These are phyloP conservation scores for Colletotrichum godetiae DNA, from an alignment of 2,329 filamentous ascomycete species.

Conservation along the genomic window DNA sequence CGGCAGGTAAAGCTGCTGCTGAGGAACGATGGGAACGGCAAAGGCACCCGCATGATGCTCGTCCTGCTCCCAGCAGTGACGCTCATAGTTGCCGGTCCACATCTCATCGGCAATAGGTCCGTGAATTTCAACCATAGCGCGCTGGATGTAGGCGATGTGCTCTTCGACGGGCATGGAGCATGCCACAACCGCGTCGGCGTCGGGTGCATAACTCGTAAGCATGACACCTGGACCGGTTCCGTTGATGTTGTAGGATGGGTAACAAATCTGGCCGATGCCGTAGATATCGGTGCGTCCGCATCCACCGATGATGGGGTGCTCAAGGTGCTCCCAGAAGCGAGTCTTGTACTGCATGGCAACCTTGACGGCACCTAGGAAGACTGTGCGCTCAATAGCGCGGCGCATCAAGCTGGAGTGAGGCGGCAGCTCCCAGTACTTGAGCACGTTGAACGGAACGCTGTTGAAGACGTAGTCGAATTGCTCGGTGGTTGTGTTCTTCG, in stretches of 20 bases:
- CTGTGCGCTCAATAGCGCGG: slow-evolving; percentile 41
- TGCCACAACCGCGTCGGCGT: slow-evolving; percentile 53
- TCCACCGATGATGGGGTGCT: slow-evolving; percentile 52
- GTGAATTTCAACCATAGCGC: slow-evolving; percentile 66
- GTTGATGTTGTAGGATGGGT: slow-evolving; percentile 64
- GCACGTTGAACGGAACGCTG: slow-evolving; percentile 49
- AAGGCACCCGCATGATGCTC: slow-evolving; percentile 68
- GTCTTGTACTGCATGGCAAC: slow-evolving; percentile 68
- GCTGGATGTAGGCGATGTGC: slow-evolving; percentile 63
- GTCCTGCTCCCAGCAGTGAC: slow-evolving; percentile 68
- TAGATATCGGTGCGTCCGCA: slow-evolving; percentile 60
- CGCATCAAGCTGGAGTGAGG: slow-evolving; percentile 45
- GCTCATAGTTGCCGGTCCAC: slow-evolving; percentile 67
- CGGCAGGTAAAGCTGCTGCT: slow-evolving; percentile 70
- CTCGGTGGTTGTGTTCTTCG: slow-evolving; percentile 41
- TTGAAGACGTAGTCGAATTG: slow-evolving; percentile 52
- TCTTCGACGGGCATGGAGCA: slow-evolving; percentile 58
- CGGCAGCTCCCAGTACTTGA: slow-evolving; percentile 50
- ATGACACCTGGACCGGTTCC: slow-evolving; percentile 62
- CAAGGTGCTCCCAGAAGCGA: slow-evolving; percentile 49
- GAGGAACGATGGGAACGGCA: slow-evolving; percentile 60
- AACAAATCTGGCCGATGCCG: slow-evolving; percentile 63
- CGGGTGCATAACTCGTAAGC: slow-evolving; percentile 58
- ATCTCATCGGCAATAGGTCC: slow-evolving; percentile 57
- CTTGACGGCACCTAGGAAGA: slow-evolving; percentile 44